Evolutionary conservation across 164 flowering plant genomes (phyloP), one percentile per base, ranked within the genome.

Genomic region (Kalanchoe fedtschenkoi): DNA sequence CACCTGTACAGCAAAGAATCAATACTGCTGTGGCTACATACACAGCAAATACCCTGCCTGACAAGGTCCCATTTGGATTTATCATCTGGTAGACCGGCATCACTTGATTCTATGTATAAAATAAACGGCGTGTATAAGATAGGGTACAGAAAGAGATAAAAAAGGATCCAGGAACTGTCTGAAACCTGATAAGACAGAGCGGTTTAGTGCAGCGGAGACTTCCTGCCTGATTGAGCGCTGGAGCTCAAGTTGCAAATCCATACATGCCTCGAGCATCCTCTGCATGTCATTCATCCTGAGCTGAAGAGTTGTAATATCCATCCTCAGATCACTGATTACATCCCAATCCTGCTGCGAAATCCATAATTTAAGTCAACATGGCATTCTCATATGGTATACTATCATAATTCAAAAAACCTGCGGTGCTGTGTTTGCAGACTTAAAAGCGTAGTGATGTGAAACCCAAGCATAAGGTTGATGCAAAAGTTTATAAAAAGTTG

Each of bases 231-330:
- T 81, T 14, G 96, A 81, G 24, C 99, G 93, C 69, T 91, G 99
- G 77, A 95, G 71, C 86, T 95, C 97, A 22, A 95, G 81, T 70
- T 95, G 99, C 97, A 88, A 85, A 60, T 95, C 91, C 93, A 95
- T 95, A 81, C 99, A 95, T 29, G 93, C 78, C 66, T 89, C 99
- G 63, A 95, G 78, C 96, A 86, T 88, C 70, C 84, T 82, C 77
- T 95, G 97, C 96, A 95, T 84, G 70, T 80, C 80, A 66, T 82
- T 80, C 91, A 95, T 76, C 72, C 91, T 77, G 68, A 87, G 93
- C 73, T 87, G 93, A 62, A 95, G 91, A 75, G 80, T 81, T 24
- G 84, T 86, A 89, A 95, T 84, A 70, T 91, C 99, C 39, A 85
- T 77, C 75, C 93, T 78, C 78, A 91, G 56, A 69, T 95, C 97